phyloP scores from a whole-genome alignment of 1,139 yeast genomes.

The Suhomyces anneliseae region DNA sequence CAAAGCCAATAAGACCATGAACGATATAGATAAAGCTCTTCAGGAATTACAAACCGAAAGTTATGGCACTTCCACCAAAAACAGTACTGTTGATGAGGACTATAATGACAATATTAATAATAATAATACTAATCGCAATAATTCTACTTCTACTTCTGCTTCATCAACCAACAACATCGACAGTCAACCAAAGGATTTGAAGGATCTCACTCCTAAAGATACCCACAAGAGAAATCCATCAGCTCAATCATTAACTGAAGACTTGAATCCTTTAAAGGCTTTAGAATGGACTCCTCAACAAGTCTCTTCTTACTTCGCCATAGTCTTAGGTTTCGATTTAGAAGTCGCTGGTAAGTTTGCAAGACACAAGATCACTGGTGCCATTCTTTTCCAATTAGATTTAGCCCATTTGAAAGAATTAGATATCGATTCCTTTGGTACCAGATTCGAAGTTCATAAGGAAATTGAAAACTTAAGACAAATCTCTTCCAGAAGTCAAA shows the following conservation, averaged over 20 bases:
- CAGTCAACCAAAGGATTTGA: neutral
- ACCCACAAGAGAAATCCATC: slow-evolving; percentile 12
- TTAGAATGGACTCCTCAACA: slow-evolving; percentile 82
- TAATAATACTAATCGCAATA: neutral
- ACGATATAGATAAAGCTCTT: slow-evolving; percentile 83
- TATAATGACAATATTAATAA: slow-evolving; percentile 3
- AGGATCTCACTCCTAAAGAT: neutral
- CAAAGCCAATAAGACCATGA: slow-evolving; percentile 57
- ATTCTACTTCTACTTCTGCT: neutral
- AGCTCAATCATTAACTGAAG: slow-evolving; percentile 27
- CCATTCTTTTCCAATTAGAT: slow-evolving; percentile 80
- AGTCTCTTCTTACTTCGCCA: slow-evolving; percentile 73
- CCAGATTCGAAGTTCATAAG: slow-evolving; percentile 86
- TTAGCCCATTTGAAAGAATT: slow-evolving; percentile 83
- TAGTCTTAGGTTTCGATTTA: slow-evolving; percentile 67
- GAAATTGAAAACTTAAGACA: slow-evolving; percentile 74
- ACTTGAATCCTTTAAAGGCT: slow-evolving; percentile 52
- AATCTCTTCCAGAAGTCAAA: slow-evolving; percentile 19
- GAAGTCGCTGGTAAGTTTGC: slow-evolving; percentile 76
- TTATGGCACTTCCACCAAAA: slow-evolving; percentile 9
- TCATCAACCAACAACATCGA: too few relatives aligned
- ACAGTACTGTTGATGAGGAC: slow-evolving; percentile 3
- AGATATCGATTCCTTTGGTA: slow-evolving; percentile 91
- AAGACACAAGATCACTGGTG: slow-evolving; percentile 86
- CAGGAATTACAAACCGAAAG: slow-evolving; percentile 58